Evolutionary conservation across 169 alveolate genomes (phyloP).

Genomic region (Babesia ovata): DNA sequence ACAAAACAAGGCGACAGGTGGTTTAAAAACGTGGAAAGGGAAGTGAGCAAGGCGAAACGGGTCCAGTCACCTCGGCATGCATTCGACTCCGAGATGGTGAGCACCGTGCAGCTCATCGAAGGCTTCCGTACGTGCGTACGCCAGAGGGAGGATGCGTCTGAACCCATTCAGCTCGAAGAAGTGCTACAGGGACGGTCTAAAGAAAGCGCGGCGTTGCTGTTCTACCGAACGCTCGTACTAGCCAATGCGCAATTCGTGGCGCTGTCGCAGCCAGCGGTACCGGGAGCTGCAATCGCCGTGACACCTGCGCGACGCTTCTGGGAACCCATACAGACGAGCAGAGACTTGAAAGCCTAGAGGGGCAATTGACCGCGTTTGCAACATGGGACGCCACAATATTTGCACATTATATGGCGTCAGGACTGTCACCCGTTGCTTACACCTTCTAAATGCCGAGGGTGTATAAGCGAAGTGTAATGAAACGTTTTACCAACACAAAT

Average conservation of each 20-base stretch:
- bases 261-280: conserved; percentile 28
- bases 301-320: conserved; percentile 37
- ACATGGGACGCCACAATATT: too few relatives aligned
- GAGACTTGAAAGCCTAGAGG: conserved; percentile 17
- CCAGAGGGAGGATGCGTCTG: conserved; percentile 7
- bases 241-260: conserved; percentile 61
- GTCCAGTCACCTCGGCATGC: not conserved
- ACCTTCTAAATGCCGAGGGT: too few relatives aligned
- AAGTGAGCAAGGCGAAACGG: not conserved
- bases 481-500: too few relatives aligned
- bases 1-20: conserved; percentile 23
- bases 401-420: too few relatives aligned
- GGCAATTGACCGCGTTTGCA: too few relatives aligned
- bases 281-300: conserved; percentile 23
- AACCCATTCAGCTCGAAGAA: conserved; percentile 9
- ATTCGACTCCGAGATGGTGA: conserved; percentile 22
- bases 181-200: conserved; percentile 29
- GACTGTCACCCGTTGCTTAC: too few relatives aligned
- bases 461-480: too few relatives aligned
- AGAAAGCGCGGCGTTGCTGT: conserved; percentile 48
- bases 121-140: conserved; percentile 47
- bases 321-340: conserved; percentile 19
- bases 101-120: conserved; percentile 45
- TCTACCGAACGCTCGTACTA: conserved; percentile 60
- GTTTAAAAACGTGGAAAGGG: conserved; percentile 17